phyloP scores from a whole-genome alignment of 2,329 filamentous ascomycete species.

The Sporothrix brasiliensis region DNA sequence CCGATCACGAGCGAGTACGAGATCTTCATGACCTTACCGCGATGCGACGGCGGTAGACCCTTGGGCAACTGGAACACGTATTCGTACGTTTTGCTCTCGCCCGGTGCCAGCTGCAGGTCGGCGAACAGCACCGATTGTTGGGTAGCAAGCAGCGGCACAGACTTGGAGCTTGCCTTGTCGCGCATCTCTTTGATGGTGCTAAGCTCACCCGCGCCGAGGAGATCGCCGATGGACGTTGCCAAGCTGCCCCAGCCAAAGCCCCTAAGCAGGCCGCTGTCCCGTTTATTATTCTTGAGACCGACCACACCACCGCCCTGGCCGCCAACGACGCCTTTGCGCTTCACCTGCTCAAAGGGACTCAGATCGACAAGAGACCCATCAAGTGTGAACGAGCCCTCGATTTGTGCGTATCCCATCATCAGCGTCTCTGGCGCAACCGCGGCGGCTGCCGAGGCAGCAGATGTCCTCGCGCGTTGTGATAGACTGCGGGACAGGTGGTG shows the following conservation, averaged over 20 bases:
- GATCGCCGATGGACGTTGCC: conserved; percentile 81
- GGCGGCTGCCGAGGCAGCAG: conserved; percentile 23
- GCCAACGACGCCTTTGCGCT: conserved; percentile 87
- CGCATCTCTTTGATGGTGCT: conserved; percentile 97
- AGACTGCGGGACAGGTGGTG: conserved; percentile 47
- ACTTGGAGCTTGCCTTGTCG: conserved; percentile 79
- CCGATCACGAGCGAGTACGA: conserved; percentile 88
- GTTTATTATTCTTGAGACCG: conserved; percentile 73
- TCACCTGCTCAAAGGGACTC: conserved; percentile 90
- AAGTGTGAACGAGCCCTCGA: conserved; percentile 87
- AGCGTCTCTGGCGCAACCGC: conserved; percentile 67
- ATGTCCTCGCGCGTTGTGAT: conserved; percentile 41
- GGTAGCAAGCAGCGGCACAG: conserved; percentile 88
- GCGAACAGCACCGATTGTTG: conserved; percentile 96
- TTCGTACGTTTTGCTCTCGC: conserved; percentile 83
- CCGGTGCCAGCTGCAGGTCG: conserved; percentile 81
- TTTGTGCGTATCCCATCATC: conserved; percentile 97
- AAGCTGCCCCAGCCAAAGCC: conserved; percentile 81
- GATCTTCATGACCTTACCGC: conserved; percentile 92
- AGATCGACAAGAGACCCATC: conserved; percentile 91
- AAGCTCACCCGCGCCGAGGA: conserved; percentile 83
- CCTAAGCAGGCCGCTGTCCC: conserved; percentile 77
- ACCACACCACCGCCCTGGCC: conserved; percentile 86
- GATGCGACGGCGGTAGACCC: conserved; percentile 87
- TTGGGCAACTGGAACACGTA: conserved; percentile 85